phyloP scores from a whole-genome alignment of 2,329 filamentous ascomycete species.

The Amauroascus niger region DNA sequence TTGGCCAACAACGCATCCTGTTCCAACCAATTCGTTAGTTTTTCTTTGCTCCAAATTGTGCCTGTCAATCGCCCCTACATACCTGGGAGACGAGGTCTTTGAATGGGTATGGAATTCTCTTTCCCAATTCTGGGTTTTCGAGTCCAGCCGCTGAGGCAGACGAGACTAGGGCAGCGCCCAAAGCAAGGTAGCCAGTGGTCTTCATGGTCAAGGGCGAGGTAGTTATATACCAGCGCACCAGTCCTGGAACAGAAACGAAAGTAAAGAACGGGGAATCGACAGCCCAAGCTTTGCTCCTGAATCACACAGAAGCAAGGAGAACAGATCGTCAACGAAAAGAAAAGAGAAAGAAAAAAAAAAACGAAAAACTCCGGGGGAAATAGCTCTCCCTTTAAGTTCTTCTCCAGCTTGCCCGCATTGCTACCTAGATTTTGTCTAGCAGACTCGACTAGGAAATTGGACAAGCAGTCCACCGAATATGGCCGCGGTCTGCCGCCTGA shows the following conservation, averaged over 20 bases:
- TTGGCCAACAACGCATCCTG: slow-evolving; percentile 19
- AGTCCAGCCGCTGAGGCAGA: slow-evolving; percentile 2
- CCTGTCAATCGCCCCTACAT: neutral
- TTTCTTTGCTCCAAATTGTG: neutral
- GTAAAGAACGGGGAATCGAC: neutral
- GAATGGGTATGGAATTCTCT: slow-evolving; percentile 5
- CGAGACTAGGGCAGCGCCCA: slow-evolving; percentile 14
- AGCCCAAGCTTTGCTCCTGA: slow-evolving; percentile 4
- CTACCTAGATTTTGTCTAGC: neutral
- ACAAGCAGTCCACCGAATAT: slow-evolving; percentile 5
- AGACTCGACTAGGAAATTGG: neutral
- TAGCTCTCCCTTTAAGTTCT: slow-evolving; percentile 5
- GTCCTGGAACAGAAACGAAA: neutral
- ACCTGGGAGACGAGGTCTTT: slow-evolving; percentile 6
- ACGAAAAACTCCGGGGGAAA: slow-evolving; percentile 1
- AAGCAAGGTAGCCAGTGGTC: slow-evolving; percentile 9
- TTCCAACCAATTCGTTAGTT: slow-evolving; percentile 6
- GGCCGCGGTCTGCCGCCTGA: slow-evolving; percentile 7
- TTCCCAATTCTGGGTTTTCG: slow-evolving; percentile 2
- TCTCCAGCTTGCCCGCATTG: neutral
- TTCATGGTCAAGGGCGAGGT: slow-evolving; percentile 11
- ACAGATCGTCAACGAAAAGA: neutral
- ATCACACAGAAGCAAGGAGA: slow-evolving; percentile 6
- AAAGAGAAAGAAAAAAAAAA: neutral
- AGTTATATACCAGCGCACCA: neutral